Conservation (phyloP, 2,329 filamentous ascomycete genomes). For the Colletotrichum siamense region DNA sequence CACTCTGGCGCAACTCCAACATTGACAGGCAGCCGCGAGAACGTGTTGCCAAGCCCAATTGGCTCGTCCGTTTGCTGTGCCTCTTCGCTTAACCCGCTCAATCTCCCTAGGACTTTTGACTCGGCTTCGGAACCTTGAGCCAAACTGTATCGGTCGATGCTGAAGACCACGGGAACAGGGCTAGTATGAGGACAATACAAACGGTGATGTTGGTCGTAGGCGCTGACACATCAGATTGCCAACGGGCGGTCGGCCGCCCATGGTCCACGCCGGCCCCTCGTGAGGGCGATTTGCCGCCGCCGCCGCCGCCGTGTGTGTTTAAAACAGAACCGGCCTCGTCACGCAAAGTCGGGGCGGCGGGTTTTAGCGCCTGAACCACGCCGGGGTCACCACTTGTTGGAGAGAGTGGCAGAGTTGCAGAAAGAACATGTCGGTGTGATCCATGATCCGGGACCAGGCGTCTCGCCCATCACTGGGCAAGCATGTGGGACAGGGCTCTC, state of each 20-base stretch:
- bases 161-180: background rate
- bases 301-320: background rate
- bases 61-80: background rate
- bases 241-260: background rate
- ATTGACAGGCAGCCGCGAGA: background rate
- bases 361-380: slow-evolving; percentile 3
- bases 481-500: background rate
- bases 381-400: background rate
- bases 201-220: background rate
- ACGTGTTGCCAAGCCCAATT: background rate
- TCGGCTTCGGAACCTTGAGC: background rate
- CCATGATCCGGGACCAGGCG: background rate
- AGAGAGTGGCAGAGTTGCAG: background rate
- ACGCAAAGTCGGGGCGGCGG: background rate
- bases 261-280: background rate
- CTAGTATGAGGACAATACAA: background rate
- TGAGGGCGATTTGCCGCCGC: background rate
- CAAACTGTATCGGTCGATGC: background rate
- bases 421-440: background rate
- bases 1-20: background rate
- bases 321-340: background rate
- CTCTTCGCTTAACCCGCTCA: background rate
- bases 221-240: background rate
- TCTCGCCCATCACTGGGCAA: background rate
- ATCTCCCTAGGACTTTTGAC: background rate